Evolutionary conservation across 2,329 filamentous ascomycete species (phyloP), one percentile per base, ranked within the genome.

Genomic region (Xylaria sp.): DNA sequence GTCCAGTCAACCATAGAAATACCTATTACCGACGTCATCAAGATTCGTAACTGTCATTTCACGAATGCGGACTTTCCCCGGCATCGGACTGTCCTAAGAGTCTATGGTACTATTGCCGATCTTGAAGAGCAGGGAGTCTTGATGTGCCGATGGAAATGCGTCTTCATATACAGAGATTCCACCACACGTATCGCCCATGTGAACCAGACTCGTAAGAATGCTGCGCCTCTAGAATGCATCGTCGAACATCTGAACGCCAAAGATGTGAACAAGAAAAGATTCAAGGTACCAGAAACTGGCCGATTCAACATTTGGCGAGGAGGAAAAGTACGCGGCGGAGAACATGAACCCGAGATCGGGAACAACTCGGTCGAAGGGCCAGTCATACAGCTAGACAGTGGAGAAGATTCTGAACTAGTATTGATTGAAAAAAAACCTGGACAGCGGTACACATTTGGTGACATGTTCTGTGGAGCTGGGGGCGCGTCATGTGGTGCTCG

Each of bases 391-490:
- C 11, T 70, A 9, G 72, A 73, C 25, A 60, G 41, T 5, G 8
- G 54, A 10, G 49, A 58, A 4, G 62, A 68, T 2, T 9, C 60
- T n/a, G 49, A 62, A 21, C n/a, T 47, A 3, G 31, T 64, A 4
- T 6, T 38, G 47, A 67, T 68, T 1, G 57, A 47, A 9, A 71
- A 69, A 52, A 64, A 67, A 17, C 62, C 62, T 2, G 71, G 72
- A 1, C 74, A 77, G 48, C 76, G 77, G 56, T 86, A 86, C 58
- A 86, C 84, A 0, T 85, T 86, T 59, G 85, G 80, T 0, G 88
- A 90, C 67, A 81, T 80, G 3, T 90, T 88, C 66, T 87, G 84
- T 47, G 87, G 88, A 13, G 85, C 80, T 13, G 88, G 88, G 0
- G 87, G 87, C 11, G 80, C 82, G 5, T 86, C 86, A 0, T 76